A percentile compares a stretch with the other conserved stretches of the same genome.
Conservation (phyloP, 1,139 yeast species). For the Candida glucosophila region DNA sequence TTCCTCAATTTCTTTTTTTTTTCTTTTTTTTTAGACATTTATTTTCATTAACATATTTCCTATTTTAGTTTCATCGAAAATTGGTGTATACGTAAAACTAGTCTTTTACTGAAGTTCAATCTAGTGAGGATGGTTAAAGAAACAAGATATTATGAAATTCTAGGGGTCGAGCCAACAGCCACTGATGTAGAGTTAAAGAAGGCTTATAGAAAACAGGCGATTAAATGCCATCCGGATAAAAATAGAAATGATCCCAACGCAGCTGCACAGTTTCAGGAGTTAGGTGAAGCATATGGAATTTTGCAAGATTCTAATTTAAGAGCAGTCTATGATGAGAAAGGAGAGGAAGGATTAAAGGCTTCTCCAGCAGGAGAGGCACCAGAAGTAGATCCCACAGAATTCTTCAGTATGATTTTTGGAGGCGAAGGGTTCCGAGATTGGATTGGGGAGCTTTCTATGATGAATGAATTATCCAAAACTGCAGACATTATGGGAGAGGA, state of each 20-base stretch:
- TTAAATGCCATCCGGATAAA: conserved; percentile 94
- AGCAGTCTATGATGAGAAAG: conserved; percentile 34
- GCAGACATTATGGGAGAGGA: conserved; percentile 49
- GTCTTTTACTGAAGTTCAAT: too few species aligned
- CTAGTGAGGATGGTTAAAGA: conserved; percentile 88
- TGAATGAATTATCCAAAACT: conserved; percentile 71
- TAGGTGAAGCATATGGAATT: conserved; percentile 45
- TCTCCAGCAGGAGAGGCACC: conserved; percentile 15
- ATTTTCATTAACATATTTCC: too few species aligned
- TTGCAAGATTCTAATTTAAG: conserved; percentile 29
- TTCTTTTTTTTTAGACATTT: too few species aligned
- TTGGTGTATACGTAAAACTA: too few species aligned
- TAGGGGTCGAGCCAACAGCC: conserved; percentile 76
- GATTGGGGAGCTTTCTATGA: conserved; percentile 85
- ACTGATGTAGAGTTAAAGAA: conserved; percentile 80
- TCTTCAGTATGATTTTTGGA: conserved; percentile 82
- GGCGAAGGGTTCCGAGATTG: conserved; percentile 59
- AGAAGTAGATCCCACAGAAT: conserved; percentile 31
- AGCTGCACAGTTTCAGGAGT: conserved; percentile 89
- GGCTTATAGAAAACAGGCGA: conserved; percentile 88
- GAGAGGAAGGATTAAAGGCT: conserved; percentile 34
- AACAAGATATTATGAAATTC: conserved; percentile 76
- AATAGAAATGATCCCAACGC: conserved; percentile 73
- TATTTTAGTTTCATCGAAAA: too few species aligned
- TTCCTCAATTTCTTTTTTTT: too few species aligned